Conservation (phyloP, 2,329 filamentous ascomycete species). For the Gliomastix tumulicola region DNA sequence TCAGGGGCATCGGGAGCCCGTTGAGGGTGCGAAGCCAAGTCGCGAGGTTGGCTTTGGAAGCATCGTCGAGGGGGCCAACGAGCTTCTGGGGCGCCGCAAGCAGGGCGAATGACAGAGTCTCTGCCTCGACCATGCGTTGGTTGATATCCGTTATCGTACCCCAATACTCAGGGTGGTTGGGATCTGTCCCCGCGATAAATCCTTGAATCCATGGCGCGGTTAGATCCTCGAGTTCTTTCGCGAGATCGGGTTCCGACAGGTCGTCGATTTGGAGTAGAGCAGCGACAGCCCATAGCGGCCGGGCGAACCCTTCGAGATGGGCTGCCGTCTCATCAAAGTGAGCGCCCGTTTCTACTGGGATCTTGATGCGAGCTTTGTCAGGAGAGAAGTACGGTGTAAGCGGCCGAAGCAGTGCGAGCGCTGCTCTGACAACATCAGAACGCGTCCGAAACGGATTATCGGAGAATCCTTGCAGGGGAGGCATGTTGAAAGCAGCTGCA, state of each 20-base stretch:
- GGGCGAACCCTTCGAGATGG: constrained; percentile 36
- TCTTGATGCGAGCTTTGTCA: constrained; percentile 21
- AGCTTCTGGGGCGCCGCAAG: constrained; percentile 28
- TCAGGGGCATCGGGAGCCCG: constrained; percentile 34
- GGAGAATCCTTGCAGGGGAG: constrained; percentile 28
- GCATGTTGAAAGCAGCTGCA: constrained; percentile 25
- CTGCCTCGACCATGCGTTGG: constrained; percentile 48
- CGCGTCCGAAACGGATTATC: constrained; percentile 28
- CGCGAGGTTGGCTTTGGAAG: constrained; percentile 24
- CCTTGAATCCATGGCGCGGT: constrained; percentile 19
- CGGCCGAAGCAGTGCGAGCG: constrained; percentile 23
- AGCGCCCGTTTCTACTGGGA: constrained; percentile 27
- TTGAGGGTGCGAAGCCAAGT: constrained; percentile 35
- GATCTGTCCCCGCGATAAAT: constrained; percentile 22
- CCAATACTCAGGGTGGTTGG: constrained; percentile 33
- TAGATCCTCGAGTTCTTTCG: neutral
- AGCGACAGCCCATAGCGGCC: constrained; percentile 26
- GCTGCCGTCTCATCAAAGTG: constrained; percentile 36
- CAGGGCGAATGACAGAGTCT: constrained; percentile 41
- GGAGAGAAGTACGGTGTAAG: constrained; percentile 23
- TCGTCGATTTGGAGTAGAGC: constrained; percentile 14
- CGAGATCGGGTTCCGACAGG: neutral
- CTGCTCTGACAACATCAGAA: constrained; percentile 24
- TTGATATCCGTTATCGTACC: constrained; percentile 35
- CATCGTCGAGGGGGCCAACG: constrained; percentile 20